Evolutionary conservation across 2,329 filamentous ascomycete genomes (phyloP).

Genomic region (Xylariaceae sp.): DNA sequence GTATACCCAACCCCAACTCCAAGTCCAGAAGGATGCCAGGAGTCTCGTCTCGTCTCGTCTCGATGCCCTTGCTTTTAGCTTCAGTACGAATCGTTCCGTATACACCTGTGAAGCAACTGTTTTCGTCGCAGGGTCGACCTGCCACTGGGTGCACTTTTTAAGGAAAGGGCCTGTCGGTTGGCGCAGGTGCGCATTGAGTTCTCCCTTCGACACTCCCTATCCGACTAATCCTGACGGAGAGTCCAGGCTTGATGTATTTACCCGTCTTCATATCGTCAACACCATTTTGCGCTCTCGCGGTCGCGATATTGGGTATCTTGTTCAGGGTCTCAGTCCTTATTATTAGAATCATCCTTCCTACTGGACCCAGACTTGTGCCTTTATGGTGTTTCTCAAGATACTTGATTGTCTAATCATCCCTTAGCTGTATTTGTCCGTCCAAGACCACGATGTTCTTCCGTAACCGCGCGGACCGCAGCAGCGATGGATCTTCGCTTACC

Average conservation of each 20-base stretch:
- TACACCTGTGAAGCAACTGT: neutral
- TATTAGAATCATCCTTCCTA: neutral
- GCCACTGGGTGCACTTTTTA: neutral
- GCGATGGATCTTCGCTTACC: neutral
- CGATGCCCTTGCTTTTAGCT: neutral
- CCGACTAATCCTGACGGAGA: neutral
- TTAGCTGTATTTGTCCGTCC: neutral
- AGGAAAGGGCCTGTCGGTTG: slow-evolving; percentile 3
- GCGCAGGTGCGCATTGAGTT: neutral
- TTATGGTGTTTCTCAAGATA: slow-evolving; percentile 8
- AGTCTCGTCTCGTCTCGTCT: neutral
- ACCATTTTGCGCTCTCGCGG: neutral
- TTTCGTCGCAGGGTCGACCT: neutral
- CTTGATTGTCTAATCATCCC: slow-evolving; percentile 2
- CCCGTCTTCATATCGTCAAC: neutral
- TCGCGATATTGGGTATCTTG: slow-evolving; percentile 7
- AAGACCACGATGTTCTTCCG: slow-evolving; percentile 12
- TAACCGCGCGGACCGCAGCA: slow-evolving; percentile 2
- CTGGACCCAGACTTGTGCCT: slow-evolving; percentile 2
- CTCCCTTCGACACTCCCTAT: neutral
- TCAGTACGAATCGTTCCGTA: neutral
- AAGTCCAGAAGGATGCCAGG: neutral
- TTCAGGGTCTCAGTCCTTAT: slow-evolving; percentile 1
- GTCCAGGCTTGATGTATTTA: neutral
- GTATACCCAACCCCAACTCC: neutral